Evolutionary conservation across 495 filamentous ascomycete genomes (phyloP), one percentile per base, ranked within the genome.

Genomic region (Tuber umbilicatum): DNA sequence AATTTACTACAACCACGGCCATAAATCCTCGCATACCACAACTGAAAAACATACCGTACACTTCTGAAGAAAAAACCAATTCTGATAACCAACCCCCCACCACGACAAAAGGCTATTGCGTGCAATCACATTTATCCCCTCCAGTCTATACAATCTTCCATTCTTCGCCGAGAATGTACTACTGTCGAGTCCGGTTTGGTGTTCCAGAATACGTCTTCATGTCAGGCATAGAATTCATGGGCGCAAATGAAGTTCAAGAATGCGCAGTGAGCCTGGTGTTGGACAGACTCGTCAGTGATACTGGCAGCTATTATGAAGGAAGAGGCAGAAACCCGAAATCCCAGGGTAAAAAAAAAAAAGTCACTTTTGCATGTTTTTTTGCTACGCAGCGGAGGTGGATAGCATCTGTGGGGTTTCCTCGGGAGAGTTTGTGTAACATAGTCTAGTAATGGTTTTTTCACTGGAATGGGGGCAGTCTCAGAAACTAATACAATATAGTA

Each of bases 131-230:
- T 47, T 74, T 77, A n/a, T 70, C 70, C 37, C 72, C 69, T 35
- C 77, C 77, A 60, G 77, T 68, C 69, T 79, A 79, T 64, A 79
- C 43, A n/a, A 79, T 79, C 37, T 67, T 72, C 55, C 70, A 64
- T 10, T 69, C 77, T 37, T 79, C 77, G 70, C 76, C 77, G 37
- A 78, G 77, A 37, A 79, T 79, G 77, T 78, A 79, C 72, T 78
- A 43, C 76, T 79, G 77, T 74, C 72, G 72, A 23, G 77, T 79
- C 38, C 73, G 75, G 73, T 70, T 79, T 47, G 70, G 72, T 40
- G 78, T 74, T 79, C 77, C 75, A 70, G 77, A 79, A 69, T 79
- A 79, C 21, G 60, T 76, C 69, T 79, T 76, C 10, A 79, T 72
- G 37, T 55, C 77, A 23, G 77, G 76, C 31, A 76, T 79, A 41